Conservation (phyloP, 495 filamentous ascomycete genomes). For the Xylaria scruposa region DNA sequence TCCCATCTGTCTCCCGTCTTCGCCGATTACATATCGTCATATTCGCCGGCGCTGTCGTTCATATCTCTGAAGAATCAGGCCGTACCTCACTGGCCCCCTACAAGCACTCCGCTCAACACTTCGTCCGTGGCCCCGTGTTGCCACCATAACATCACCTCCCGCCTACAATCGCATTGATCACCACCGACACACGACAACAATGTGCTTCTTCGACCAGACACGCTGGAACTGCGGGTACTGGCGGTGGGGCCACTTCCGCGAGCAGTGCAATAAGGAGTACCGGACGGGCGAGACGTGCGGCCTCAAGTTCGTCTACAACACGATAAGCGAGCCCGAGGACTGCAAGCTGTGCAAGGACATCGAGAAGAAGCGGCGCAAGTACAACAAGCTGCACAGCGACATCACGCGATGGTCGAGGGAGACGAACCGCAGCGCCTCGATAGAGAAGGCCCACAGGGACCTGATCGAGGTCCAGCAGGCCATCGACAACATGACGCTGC, state of each 20-base stretch:
- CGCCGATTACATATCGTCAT: background rate
- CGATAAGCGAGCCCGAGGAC: slow-evolving; percentile 62
- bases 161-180: slow-evolving; percentile 15
- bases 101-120: slow-evolving; percentile 8
- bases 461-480: slow-evolving; percentile 68
- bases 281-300: slow-evolving; percentile 98
- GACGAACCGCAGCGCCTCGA: slow-evolving; percentile 77
- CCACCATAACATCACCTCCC: slow-evolving; percentile 8
- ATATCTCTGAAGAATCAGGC: slow-evolving; percentile 1
- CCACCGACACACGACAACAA: slow-evolving; percentile 42
- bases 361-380: slow-evolving; percentile 81
- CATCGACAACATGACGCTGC: slow-evolving; percentile 61
- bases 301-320: slow-evolving; percentile 85
- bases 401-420: slow-evolving; percentile 81
- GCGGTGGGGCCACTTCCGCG: slow-evolving; percentile 94
- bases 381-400: slow-evolving; percentile 75
- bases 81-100: slow-evolving; percentile 3
- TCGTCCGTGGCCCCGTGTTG: slow-evolving; percentile 25
- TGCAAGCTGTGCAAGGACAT: slow-evolving; percentile 93
- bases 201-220: slow-evolving; percentile 72
- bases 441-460: slow-evolving; percentile 74
- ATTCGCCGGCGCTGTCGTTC: background rate
- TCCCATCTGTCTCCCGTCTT: background rate
- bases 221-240: slow-evolving; percentile 81
- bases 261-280: slow-evolving; percentile 96